Evolutionary conservation across 2,329 filamentous ascomycete genomes (phyloP), one percentile per base, ranked within the genome.

Genomic region (Arthroderma uncinatum): DNA sequence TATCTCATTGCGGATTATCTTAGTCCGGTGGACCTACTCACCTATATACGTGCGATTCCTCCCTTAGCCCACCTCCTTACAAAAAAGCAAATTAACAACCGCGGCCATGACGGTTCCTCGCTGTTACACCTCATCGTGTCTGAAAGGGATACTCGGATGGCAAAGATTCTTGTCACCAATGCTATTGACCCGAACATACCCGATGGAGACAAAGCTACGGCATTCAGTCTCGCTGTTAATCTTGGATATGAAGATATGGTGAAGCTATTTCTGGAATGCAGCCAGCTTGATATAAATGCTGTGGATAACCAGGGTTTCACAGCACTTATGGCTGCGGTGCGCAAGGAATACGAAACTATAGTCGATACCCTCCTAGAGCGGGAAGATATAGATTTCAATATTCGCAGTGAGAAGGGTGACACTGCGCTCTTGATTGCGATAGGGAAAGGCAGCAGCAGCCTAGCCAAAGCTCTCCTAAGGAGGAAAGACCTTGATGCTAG

Each of bases 221-320:
- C 39, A 9, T 42, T 42, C 39, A 42, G 39, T 21, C 39, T 42
- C 7, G 39, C 39, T 19, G 39, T 42, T 19, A 42, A 42, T 42
- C 39, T 42, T 9, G 39, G 39, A 21, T 21, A 42, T 19, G 39
- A 21, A 54, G 53, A 23, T 19, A 34, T 42, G 39, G 39, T 42
- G 16, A 42, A 42, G 39, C 39, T 42, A 19, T 52, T 52, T 23
- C 33, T 52, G 4, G 33, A 21, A 9, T 42, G 52, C 52, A 54
- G 9, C 28, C 25, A 39, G 19, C 19, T 54, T 19, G 30, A 54
- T 37, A 21, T 54, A 4, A 54, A 54, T 21, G 30, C 52, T 25
- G 33, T 37, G 19, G 52, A 54, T 54, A 54, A 54, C 21, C 52
- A 54, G 12, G 52, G 36, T 14, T 36, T 39, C 9, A 34, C 52